Conservation (phyloP, 1,139 yeast species). For the Scheffersomyces quercinus region DNA sequence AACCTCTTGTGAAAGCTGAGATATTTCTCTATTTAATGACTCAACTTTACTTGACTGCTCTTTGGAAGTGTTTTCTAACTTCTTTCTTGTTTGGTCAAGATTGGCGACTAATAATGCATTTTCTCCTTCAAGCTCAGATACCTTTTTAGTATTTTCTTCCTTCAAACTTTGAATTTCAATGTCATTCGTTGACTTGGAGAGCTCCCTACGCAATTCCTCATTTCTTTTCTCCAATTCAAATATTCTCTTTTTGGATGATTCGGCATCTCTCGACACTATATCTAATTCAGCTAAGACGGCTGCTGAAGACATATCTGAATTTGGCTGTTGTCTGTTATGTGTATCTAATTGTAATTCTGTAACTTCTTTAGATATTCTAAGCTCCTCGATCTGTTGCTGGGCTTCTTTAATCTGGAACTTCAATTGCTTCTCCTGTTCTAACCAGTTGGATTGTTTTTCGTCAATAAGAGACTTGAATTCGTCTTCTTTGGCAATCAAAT, state of each 20-base stretch:
- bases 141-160: conserved; percentile 39
- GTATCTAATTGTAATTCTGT: conserved; percentile 49
- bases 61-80: conserved; percentile 28
- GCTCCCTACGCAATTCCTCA: conserved; percentile 66
- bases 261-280: conserved; percentile 71
- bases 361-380: conserved; percentile 56
- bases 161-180: conserved; percentile 32
- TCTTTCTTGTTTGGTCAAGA: conserved; percentile 51
- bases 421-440: conserved; percentile 47
- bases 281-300: conserved; percentile 56
- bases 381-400: conserved; percentile 53
- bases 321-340: conserved; percentile 28
- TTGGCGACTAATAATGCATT: conserved; percentile 65
- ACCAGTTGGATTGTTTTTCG: conserved; percentile 66
- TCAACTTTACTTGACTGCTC: conserved; percentile 38
- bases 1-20: conserved; percentile 51
- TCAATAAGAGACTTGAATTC: conserved; percentile 59
- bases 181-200: conserved; percentile 54
- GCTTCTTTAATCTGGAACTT: conserved; percentile 45
- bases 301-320: conserved; percentile 19
- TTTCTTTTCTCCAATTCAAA: conserved; percentile 77
- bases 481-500: conserved; percentile 58
- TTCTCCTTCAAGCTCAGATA: conserved; percentile 64
- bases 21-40: conserved; percentile 45
- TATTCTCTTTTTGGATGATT: conserved; percentile 65